Evolutionary conservation across 495 filamentous ascomycete species (phyloP).

Genomic region (Xylaria venustula): DNA sequence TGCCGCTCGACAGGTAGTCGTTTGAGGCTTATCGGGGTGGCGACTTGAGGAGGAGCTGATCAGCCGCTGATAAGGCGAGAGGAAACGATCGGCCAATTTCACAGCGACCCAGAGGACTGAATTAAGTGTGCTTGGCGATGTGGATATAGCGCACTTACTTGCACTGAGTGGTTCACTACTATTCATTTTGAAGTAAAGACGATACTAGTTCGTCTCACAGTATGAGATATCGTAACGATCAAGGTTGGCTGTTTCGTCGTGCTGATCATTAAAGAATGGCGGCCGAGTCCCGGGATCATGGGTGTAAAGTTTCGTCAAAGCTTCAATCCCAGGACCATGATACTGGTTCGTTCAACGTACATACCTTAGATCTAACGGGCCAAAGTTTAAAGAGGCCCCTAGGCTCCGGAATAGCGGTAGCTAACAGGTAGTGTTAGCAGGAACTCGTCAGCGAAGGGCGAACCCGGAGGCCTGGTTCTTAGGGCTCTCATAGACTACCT

Average conservation of each 20-base stretch:
- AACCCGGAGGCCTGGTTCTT: background rate
- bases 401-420: no score
- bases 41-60: background rate
- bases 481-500: background rate
- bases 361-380: background rate
- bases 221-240: no score
- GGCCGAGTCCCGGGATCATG: slow-evolving; percentile 5
- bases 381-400: background rate
- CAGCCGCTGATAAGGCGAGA: slow-evolving; percentile 7
- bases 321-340: slow-evolving; percentile 7
- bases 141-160: no score
- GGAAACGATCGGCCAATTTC: background rate
- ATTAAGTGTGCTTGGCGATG: no score
- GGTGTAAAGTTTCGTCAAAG: background rate
- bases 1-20: background rate
- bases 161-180: no score
- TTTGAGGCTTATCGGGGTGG: background rate
- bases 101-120: no score
- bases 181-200: no score
- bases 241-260: no score
- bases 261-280: no score
- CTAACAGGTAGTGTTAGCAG: no score
- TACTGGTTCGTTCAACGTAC: background rate
- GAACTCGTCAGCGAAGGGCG: no score
- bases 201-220: no score